Evolutionary conservation across 1,284 basidiomycete species (phyloP).

Genomic region (Neolentinus lepideus): DNA sequence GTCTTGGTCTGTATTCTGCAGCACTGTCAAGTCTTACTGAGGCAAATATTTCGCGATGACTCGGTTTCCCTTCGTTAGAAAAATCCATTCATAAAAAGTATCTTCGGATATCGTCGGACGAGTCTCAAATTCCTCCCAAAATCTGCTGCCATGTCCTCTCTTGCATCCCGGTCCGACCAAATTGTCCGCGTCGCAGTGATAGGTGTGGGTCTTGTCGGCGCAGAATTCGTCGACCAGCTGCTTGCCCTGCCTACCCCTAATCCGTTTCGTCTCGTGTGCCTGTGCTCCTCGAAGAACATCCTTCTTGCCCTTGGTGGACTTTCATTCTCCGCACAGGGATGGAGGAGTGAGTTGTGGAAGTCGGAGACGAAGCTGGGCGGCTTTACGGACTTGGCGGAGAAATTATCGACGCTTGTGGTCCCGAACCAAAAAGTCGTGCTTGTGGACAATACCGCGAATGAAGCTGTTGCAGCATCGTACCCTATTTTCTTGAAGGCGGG

Average conservation of each 20-base stretch:
- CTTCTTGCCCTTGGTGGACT: conserved; percentile 49
- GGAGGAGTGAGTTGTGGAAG: conserved; percentile 39
- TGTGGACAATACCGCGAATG: conserved; percentile 92
- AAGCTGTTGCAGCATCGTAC: conserved; percentile 79
- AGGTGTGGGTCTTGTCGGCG: conserved; percentile 85
- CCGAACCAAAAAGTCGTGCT: conserved; percentile 61
- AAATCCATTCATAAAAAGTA: neutral
- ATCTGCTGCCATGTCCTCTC: neutral
- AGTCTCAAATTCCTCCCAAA: neutral
- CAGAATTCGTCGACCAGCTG: conserved; percentile 78
- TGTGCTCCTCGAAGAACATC: conserved; percentile 72
- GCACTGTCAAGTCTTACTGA: neutral
- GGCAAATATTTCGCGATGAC: neutral
- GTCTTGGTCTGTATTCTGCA: neutral
- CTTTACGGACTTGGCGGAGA: conserved; percentile 36
- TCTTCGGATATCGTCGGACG: neutral
- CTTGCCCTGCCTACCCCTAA: conserved; percentile 53
- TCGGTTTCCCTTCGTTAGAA: neutral
- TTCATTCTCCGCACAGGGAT: conserved; percentile 28
- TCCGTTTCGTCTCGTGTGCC: conserved; percentile 67
- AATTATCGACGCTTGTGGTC: conserved; percentile 37
- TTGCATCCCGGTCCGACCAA: neutral
- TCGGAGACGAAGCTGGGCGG: conserved; percentile 33
- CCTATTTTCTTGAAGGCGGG: conserved; percentile 77
- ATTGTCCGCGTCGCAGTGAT: conserved; percentile 65